Evolutionary conservation across 257 asterid species (phyloP), one percentile per base, ranked within the genome.

Genomic region (Rhazya stricta): DNA sequence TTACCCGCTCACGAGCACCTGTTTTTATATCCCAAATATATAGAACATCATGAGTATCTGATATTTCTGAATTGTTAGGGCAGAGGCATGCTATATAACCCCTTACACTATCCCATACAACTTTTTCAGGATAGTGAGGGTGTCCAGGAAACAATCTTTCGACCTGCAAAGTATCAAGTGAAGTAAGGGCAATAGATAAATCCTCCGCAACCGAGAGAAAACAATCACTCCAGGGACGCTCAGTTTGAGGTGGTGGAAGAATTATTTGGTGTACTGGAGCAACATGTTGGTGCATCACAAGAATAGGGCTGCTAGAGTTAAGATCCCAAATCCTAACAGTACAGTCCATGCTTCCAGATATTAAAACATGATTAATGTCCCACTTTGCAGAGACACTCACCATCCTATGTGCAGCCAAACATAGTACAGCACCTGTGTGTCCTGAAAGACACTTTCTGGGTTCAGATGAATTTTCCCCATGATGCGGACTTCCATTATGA

Each of bases 131-230:
- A 86, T 83, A 86, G 81, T 87, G 80, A 71, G 87, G 82, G 71
- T 92, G 99, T 66, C 97, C 99, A 67, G 99, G 94, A 82, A 94
- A 92, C 84, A 92, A 86, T 78, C 99, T 90, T 86, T 94, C 99
- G 78, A 89, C 96, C 81, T 84, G 88, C 84, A 89, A 81, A 72
- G 98, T 86, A 58, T 86, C 92, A 84, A 94, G 90, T 45, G 99
- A 94, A 82, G 86, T 84, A 82, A 94, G 97, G 82, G 94, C 79
- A 30, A 92, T 82, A 29, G 91, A 89, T 46, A 85, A 88, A 80
- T 94, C 99, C 76, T 89, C 97, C 46, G 93, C 96, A 37, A 92
- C 95, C 48, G 96, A 88, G 72, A 94, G 81, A 84, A 94, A 90
- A 77, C 98, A 92, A 84, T 94, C 90, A 78, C 84, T 88, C 99